These are phyloP conservation scores for Elymus sibiricus DNA, from an alignment of 176 grass and related monocot species.

Conservation along the genomic window DNA sequence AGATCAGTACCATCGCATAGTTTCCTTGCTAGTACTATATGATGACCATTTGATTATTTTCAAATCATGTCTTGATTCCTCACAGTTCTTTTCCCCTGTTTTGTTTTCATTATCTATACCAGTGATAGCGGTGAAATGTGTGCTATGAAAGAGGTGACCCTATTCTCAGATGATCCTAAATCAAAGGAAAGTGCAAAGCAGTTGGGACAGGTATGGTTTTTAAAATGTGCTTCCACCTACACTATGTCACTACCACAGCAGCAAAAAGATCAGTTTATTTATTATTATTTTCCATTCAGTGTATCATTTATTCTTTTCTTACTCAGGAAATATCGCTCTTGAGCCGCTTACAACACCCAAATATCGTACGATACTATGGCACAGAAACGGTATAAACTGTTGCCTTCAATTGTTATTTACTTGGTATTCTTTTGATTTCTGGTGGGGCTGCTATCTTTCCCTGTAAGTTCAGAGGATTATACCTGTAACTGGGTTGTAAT, in stretches of 20 bases:
- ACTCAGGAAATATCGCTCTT: constrained; percentile 93
- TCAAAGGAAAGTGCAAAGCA: constrained; percentile 97
- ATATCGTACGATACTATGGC: constrained; percentile 96
- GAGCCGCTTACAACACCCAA: constrained; percentile 87
- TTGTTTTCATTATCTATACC: constrained; percentile 23
- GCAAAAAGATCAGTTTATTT: not conserved
- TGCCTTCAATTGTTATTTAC: constrained; percentile 23
- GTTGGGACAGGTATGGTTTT: constrained; percentile 68
- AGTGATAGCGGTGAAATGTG: constrained; percentile 99
- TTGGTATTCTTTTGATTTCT: constrained; percentile 20
- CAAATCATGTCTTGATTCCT: constrained; percentile 15
- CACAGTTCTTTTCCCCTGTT: constrained; percentile 21
- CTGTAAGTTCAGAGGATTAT: constrained; percentile 23
- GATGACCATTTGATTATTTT: not conserved
- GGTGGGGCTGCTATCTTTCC: not conserved
- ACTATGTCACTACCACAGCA: not conserved
- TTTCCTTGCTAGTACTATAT: not conserved
- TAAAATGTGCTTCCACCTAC: not conserved
- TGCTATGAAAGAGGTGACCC: constrained; percentile 99
- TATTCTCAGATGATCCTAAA: constrained; percentile 95
- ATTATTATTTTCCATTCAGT: constrained; percentile 13
- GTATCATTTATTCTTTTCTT: constrained; percentile 13
- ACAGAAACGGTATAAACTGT: constrained; percentile 81
- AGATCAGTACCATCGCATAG: not conserved
- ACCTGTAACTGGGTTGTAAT: not conserved